Conservation (phyloP, 495 filamentous ascomycete species). For the Trichoderma parareesei region DNA sequence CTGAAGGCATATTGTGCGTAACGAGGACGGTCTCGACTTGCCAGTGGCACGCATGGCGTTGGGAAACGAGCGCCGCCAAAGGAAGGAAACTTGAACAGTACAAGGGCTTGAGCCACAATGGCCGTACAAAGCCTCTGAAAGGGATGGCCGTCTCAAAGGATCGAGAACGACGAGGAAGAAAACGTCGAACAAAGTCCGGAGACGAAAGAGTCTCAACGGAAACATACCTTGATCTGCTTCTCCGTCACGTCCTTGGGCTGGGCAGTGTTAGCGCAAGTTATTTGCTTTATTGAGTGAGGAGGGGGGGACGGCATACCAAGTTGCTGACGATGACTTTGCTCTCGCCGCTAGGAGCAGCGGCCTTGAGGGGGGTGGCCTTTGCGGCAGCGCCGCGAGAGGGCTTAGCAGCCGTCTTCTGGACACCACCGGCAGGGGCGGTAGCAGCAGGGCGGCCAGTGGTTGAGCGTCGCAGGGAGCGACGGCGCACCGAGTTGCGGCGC, state of each 20-base stretch:
- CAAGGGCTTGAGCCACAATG: background rate
- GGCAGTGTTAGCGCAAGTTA: conserved; percentile 40
- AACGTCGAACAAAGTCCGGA: conserved; percentile 47
- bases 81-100: conserved; percentile 4
- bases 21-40: conserved; percentile 43
- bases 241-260: conserved; percentile 94
- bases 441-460: conserved; percentile 39
- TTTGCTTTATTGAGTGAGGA: background rate
- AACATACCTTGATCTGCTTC: conserved; percentile 99
- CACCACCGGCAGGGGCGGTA: conserved; percentile 70
- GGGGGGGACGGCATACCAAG: conserved; percentile 59
- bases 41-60: conserved; percentile 3
- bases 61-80: background rate
- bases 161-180: conserved; percentile 31
- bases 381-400: conserved; percentile 46
- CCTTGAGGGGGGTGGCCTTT: conserved; percentile 55
- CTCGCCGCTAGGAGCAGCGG: conserved; percentile 52
- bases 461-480: conserved; percentile 42
- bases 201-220: conserved; percentile 47
- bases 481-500: conserved; percentile 42
- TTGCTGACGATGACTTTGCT: conserved; percentile 98
- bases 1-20: conserved; percentile 30
- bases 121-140: background rate
- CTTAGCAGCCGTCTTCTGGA: conserved; percentile 66
- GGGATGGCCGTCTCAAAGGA: conserved; percentile 11